Evolutionary conservation across 441 rosid genomes (phyloP), one percentile per base, ranked within the genome.

Genomic region (Aleurites moluccanus): DNA sequence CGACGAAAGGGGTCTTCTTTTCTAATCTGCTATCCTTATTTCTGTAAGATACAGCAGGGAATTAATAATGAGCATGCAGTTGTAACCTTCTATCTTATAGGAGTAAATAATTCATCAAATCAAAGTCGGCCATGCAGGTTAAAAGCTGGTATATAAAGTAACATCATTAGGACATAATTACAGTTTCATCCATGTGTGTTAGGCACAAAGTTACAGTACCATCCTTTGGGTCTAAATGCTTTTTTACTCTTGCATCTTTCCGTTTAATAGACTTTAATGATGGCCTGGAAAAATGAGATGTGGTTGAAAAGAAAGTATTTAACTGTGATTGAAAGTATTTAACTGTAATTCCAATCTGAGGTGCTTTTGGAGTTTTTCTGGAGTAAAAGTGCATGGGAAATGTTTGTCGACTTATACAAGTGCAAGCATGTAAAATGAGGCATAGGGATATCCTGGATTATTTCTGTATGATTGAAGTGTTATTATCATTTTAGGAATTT

Each of bases 171-270:
- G 5, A 11, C 50, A 70, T 55, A n/a, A 38, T 53, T 69, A 40
- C 11, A 20, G 15, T 53, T 52, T 38, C 52, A 35, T 35, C 20
- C 10, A 3, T 4, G 71, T 47, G 38, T 21, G 18, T 25, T 16
- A 15, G 56, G 14, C 13, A 33, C 4, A 42, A 25, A 64, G 25
- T 40, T 33, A 40, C 13, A 0, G 13, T 67, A 25, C 14, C 27
- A n/a, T n/a, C 50, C 30, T 52, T 35, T 14, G 14, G 63, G n/a
- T 52, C 18, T 52, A 33, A 53, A n/a, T 69, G 73, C 49, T 69
- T 67, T 67, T 35, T 65, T 42, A 0, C 9, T 38, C 49, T 16
- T 25, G 13, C 70, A 67, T 67, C 56, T 42, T 47, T 56, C 20
- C n/a, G 18, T 65, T 44, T 42, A 45, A 2, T 45, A 45, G 70